Evolutionary conservation across 768 basidiomycete genomes (phyloP), one percentile per base, ranked within the genome.

Genomic region (Russula vinacea): DNA sequence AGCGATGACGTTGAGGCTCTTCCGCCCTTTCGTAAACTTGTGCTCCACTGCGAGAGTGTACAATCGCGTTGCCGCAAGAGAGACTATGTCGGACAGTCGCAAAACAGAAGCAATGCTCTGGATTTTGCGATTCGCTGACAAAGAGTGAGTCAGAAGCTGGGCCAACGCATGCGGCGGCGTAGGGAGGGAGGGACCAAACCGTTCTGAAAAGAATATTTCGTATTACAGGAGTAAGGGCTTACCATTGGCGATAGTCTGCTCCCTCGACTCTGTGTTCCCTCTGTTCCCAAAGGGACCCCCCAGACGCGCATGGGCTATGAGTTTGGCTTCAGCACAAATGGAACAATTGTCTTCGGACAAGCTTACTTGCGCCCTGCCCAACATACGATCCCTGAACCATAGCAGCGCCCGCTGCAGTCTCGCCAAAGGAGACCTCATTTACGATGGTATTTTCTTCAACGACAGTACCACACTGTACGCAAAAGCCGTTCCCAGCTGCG

Each of bases 381-480:
- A 99, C 93, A 70, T 91, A 97, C 3, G 89, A 87, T 2, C 97
- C 97, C 71, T 95, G 90, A 1, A 97, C 95, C 80, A 98, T 92
- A 1, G 96, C 95, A 5, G 94, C 92, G 29, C 97, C 97, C 33
- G 84, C 82, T 13, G 89, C 83, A 5, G 90, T 90, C 79, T 99
- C 97, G n/a, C 94, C 93, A 69, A 99, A 99, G 1, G 87, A 86
- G 60, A 99, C 85, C 73, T 99, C 97, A 67, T 88, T 90, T 11
- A 98, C 92, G 64, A 98, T 94, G 2, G 89, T 85, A 71, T 93
- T 94, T 75, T 97, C 92, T 76, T 96, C 93, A 11, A 96, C 80
- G 19, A 98, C 94, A 8, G 88, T 90, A 52, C 92, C 93, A 70
- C 95, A 98, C 68, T 83, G 79, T 1, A 89, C 83, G 69, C 93